These are phyloP conservation scores for Laguncularia racemosa DNA, from an alignment of 345 rosid species.

Conservation along the genomic window DNA sequence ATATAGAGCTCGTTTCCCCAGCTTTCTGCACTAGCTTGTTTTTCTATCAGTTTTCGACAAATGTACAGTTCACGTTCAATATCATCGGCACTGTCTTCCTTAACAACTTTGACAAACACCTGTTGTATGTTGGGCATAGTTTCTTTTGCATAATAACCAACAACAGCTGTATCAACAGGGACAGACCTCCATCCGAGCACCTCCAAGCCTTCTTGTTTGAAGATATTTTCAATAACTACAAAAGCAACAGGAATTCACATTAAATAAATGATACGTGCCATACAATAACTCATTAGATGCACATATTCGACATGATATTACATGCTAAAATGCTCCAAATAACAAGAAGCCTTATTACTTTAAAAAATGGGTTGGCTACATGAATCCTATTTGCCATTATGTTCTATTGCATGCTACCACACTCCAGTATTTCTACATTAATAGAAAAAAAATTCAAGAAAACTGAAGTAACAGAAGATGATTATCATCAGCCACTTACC, in stretches of 20 bases:
- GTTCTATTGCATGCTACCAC: too few relatives aligned
- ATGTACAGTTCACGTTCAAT: constrained; percentile 93
- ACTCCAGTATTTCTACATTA: too few relatives aligned
- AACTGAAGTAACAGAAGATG: too few relatives aligned
- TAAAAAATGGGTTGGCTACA: too few relatives aligned
- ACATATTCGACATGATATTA: too few relatives aligned
- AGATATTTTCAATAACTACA: constrained; percentile 68
- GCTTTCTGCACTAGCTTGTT: constrained; percentile 38
- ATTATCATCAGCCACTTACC: too few relatives aligned
- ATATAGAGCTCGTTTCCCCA: constrained; percentile 92
- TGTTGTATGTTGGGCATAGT: constrained; percentile 93
- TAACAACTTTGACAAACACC: constrained; percentile 78
- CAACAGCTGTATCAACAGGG: constrained; percentile 76
- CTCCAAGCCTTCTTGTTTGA: constrained; percentile 90
- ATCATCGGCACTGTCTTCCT: constrained; percentile 81
- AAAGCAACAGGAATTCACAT: constrained; percentile 8
- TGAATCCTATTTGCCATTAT: too few relatives aligned
- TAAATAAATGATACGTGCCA: constrained; percentile 6
- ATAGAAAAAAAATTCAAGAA: too few relatives aligned
- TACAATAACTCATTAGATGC: not conserved
- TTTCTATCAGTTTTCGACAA: constrained; percentile 86
- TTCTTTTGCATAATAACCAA: constrained; percentile 91
- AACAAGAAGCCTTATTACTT: too few relatives aligned
- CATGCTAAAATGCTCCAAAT: too few relatives aligned
- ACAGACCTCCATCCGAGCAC: constrained; percentile 97